Evolutionary conservation across 352 stramenopile species (phyloP), one percentile per base, ranked within the genome.

Genomic region (Discostella stelligera): DNA sequence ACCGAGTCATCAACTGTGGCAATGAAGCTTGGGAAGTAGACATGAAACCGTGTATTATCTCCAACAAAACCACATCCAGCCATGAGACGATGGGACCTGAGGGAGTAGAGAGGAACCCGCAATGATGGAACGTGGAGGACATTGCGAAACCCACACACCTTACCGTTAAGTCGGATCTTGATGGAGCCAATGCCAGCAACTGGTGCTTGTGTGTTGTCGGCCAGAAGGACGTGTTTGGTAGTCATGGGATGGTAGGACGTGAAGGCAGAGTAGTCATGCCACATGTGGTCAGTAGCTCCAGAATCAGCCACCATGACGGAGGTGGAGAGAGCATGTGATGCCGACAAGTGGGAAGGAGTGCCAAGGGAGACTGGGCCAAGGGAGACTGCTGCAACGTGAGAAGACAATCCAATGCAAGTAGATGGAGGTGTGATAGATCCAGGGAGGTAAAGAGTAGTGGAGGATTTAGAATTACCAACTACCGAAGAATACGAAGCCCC

Each of bases 111-210:
- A 6, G 27, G 27, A 32, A 32, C 27, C 27, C 27, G 27, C 5
- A 32, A 5, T 2, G 27, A 32, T 32, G 27, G 27, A 32, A 32
- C 27, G 5, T 32, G 27, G 27, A 32, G 27, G 27, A 32, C 72
- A 66, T 80, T 59, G 0, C 66, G 56, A 23, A 71, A 20, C 9
- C 74, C 56, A 16, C 70, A 30, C 0, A 20, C 10, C 21, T 70
- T 54, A 7, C 58, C 72, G 20, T 80, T 71, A 20, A 80, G 48
- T 3, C 4, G 27, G 44, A 80, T 49, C 27, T 66, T 65, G 4
- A 58, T 65, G 3, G 65, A 62, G 0, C 65, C 56, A 0, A 21
- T 9, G 2, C 72, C 72, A 14, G 56, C 21, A 30, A 75, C 49
- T 10, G 55, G 64, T 41, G 62, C 37, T 27, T 37, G 39, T 11